A percentile compares a stretch with the other conserved stretches of the same genome.
phyloP scores from a whole-genome alignment of 2,329 filamentous ascomycete genomes.

The Hymenoscyphus fructigenus region DNA sequence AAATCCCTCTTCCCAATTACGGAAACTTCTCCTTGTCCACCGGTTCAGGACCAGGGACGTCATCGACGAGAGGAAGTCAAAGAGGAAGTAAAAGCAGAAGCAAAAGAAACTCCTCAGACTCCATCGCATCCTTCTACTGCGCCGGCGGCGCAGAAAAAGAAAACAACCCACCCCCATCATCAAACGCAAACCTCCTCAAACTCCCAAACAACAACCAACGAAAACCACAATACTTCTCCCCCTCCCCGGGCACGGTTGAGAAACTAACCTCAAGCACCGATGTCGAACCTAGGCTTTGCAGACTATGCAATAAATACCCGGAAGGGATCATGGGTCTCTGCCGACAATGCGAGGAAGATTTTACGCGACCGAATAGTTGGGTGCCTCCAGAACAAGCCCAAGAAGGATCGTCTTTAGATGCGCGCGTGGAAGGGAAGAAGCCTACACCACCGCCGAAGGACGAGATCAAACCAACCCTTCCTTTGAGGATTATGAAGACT shows the following conservation, averaged over 20 bases:
- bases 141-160: slow-evolving; percentile 11
- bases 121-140: slow-evolving; percentile 23
- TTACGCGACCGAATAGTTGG: slow-evolving; percentile 4
- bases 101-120: slow-evolving; percentile 1
- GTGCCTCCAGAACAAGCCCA: background rate
- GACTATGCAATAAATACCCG: slow-evolving; percentile 10
- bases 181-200: no score
- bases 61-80: background rate
- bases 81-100: background rate
- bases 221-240: background rate
- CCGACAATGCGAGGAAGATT: slow-evolving; percentile 17
- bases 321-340: slow-evolving; percentile 12
- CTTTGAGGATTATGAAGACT: background rate
- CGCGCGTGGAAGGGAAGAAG: slow-evolving; percentile 9
- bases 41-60: background rate
- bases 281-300: slow-evolving; percentile 7
- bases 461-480: background rate
- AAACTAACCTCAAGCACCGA: background rate
- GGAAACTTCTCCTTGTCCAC: background rate
- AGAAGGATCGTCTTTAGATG: background rate
- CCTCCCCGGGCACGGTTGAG: background rate
- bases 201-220: background rate
- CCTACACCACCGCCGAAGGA: slow-evolving; percentile 21
- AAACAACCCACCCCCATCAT: background rate
- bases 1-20: slow-evolving; percentile 12